These are phyloP conservation scores for Blastocladiella emersonii DNA, from an alignment of 371 early-diverging fungal species.

Conservation along the genomic window DNA sequence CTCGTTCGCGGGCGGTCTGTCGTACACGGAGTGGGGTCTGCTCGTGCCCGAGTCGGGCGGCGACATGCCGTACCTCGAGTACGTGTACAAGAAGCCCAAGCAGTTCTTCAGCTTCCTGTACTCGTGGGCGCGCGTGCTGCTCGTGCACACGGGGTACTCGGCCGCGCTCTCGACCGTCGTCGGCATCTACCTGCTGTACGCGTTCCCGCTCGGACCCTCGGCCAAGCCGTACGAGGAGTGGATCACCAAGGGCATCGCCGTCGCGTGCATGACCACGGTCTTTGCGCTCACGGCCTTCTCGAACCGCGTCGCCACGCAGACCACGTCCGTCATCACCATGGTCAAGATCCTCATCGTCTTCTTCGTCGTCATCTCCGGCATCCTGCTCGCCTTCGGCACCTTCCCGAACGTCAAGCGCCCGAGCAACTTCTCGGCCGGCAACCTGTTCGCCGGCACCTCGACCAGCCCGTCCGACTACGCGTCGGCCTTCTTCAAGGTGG, in stretches of 20 bases:
- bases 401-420: not conserved
- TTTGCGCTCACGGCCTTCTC: not conserved
- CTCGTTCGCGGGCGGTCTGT: not conserved
- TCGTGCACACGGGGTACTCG: conserved; percentile 6
- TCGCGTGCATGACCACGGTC: not conserved
- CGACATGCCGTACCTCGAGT: not conserved
- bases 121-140: conserved; percentile 4
- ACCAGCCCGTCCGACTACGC: not conserved
- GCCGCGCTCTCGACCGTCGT: conserved; percentile 3
- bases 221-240: not conserved
- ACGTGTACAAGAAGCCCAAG: conserved; percentile 4
- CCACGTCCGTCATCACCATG: not conserved
- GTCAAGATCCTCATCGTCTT: not conserved
- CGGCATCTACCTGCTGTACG: not conserved
- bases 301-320: not conserved
- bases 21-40: not conserved
- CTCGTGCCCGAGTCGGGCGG: not conserved
- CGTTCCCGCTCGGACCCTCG: not conserved
- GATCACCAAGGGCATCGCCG: not conserved
- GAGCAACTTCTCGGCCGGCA: not conserved
- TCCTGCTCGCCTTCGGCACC: not conserved
- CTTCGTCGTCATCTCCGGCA: not conserved
- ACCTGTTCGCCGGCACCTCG: not conserved
- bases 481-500: not conserved
- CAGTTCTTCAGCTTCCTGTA: conserved; percentile 6